These are phyloP conservation scores for Puccinellia tenuiflora DNA, from an alignment of 176 grass and related monocot species.

Conservation along the genomic window DNA sequence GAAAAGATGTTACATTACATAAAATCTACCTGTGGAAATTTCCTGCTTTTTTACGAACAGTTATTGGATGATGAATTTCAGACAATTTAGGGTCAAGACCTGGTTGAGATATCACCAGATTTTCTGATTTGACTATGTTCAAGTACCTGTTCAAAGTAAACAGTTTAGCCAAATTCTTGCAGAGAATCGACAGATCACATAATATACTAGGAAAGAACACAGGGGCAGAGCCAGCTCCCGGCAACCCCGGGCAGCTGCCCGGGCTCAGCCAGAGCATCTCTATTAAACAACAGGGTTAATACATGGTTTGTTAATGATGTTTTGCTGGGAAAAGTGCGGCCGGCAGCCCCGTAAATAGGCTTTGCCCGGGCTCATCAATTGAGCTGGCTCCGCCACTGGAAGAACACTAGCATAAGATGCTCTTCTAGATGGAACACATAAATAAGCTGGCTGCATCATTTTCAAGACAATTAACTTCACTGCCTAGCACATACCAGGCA, in stretches of 20 bases:
- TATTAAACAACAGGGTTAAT: too few species aligned
- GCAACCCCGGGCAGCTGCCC: too few species aligned
- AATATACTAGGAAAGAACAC: neutral
- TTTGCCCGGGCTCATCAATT: too few species aligned
- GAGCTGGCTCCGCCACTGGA: neutral
- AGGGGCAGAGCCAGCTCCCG: too few species aligned
- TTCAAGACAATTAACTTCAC: neutral
- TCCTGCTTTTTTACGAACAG: conserved; percentile 51
- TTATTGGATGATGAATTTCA: conserved; percentile 94
- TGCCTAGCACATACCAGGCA: neutral
- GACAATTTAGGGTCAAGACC: conserved; percentile 65
- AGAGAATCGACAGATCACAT: conserved; percentile 20
- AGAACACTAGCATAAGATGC: conserved; percentile 1
- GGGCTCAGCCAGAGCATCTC: too few species aligned
- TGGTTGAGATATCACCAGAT: conserved; percentile 88
- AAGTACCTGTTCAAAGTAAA: conserved; percentile 56
- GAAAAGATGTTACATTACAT: conserved; percentile 15
- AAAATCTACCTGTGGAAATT: conserved; percentile 64
- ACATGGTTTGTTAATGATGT: too few species aligned
- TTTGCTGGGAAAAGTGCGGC: too few species aligned
- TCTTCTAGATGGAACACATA: neutral
- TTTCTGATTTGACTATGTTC: conserved; percentile 81
- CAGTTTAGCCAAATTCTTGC: conserved; percentile 8
- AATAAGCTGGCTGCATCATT: conserved; percentile 1
- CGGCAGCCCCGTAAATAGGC: too few species aligned